These are phyloP conservation scores for Taphrina deformans DNA, from an alignment of 1,139 yeast genomes.

Conservation along the genomic window DNA sequence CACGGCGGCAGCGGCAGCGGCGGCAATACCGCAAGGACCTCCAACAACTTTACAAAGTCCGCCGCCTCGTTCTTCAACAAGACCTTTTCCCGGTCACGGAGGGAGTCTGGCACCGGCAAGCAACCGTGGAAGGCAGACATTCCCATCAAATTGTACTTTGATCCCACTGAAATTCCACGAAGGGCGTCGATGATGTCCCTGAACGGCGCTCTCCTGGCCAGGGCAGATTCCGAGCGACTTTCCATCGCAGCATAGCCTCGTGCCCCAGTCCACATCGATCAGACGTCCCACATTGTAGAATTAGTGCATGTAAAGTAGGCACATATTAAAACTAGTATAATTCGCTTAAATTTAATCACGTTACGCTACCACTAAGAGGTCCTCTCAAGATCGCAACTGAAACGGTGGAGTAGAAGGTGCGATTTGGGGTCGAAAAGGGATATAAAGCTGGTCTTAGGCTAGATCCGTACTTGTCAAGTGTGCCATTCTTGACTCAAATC, in stretches of 20 bases:
- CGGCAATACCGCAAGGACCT: neutral
- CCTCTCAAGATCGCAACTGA: too few species aligned
- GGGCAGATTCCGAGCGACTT: neutral
- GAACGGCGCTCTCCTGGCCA: neutral
- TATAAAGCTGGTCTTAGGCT: too few species aligned
- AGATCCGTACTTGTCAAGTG: too few species aligned
- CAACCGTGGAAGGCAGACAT: conserved; percentile 26
- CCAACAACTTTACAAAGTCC: neutral
- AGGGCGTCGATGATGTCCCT: conserved; percentile 41
- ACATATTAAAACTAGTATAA: neutral
- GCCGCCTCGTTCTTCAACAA: conserved; percentile 19
- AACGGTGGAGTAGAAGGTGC: neutral
- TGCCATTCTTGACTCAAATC: too few species aligned
- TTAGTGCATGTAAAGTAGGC: neutral
- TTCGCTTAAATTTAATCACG: neutral
- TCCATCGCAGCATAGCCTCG: neutral
- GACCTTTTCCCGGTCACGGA: neutral
- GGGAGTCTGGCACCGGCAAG: neutral
- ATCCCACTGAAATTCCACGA: conserved; percentile 7
- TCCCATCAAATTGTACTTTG: conserved; percentile 23
- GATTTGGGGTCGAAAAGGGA: too few species aligned
- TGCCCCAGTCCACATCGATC: neutral
- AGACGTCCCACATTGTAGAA: neutral
- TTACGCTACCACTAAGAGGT: neutral
- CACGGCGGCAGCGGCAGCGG: neutral